Conservation (phyloP, 768 basidiomycete species). For the Lactarius hatsudake region DNA sequence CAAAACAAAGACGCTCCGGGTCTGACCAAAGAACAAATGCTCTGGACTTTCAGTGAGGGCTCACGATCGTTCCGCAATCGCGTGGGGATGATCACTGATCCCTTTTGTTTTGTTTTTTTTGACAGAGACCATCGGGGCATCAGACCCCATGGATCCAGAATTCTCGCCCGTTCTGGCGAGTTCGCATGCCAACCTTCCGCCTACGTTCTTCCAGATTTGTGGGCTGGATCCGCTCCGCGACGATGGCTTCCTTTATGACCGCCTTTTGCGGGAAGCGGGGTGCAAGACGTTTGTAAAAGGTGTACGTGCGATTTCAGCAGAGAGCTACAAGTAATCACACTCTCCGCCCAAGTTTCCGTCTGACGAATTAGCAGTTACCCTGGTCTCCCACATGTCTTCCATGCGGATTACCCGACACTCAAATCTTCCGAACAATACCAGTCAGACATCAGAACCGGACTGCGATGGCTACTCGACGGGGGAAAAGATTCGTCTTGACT, state of each 20-base stretch:
- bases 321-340: not conserved
- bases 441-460: conserved; percentile 4
- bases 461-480: not conserved
- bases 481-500: not conserved
- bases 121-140: not conserved
- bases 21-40: not conserved
- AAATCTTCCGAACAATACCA: not conserved
- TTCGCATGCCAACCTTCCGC: conserved; percentile 7
- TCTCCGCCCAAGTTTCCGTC: not conserved
- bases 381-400: conserved; percentile 5
- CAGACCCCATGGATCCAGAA: conserved; percentile 2
- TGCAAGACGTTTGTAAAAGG: conserved; percentile 3
- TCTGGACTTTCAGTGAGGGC: not conserved
- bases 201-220: conserved; percentile 5
- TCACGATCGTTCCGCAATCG: not conserved
- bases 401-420: not conserved
- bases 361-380: not conserved
- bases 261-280: conserved; percentile 2
- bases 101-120: not conserved
- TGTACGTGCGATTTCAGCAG: conserved; percentile 5
- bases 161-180: conserved; percentile 7
- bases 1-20: conserved; percentile 7
- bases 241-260: conserved; percentile 11
- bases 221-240: conserved; percentile 15
- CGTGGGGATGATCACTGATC: not conserved